Conservation (phyloP, 2,329 filamentous ascomycete genomes). For the Aspergillus alliaceus region DNA sequence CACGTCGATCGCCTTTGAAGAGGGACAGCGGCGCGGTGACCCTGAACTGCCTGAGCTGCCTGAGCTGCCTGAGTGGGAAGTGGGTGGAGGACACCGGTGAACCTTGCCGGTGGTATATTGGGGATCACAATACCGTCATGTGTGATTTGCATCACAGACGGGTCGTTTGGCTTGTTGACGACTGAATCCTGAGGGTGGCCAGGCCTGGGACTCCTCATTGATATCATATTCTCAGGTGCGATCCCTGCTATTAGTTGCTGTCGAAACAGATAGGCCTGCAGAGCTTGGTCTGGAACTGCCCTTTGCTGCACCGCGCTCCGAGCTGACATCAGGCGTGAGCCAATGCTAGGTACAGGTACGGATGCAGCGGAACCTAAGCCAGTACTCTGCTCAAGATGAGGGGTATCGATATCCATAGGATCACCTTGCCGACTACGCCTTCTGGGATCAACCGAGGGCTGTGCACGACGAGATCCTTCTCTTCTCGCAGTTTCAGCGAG, state of each 20-base stretch:
- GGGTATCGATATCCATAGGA: too few relatives aligned
- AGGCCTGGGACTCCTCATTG: slow-evolving; percentile 11
- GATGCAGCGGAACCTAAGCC: background rate
- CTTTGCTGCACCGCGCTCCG: background rate
- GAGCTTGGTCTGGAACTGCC: slow-evolving; percentile 1
- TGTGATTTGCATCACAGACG: slow-evolving; percentile 20
- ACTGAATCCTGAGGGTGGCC: background rate
- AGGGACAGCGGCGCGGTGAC: background rate
- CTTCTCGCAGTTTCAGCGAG: background rate
- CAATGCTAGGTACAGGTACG: background rate
- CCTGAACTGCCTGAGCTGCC: background rate
- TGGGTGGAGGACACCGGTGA: slow-evolving; percentile 17
- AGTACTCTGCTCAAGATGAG: background rate
- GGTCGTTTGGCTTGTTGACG: slow-evolving; percentile 1
- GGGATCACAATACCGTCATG: slow-evolving; percentile 19
- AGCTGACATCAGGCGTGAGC: background rate
- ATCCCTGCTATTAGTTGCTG: slow-evolving; percentile 32
- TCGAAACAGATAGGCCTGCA: slow-evolving; percentile 29
- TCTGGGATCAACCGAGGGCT: background rate
- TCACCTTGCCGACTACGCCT: background rate
- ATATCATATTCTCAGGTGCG: slow-evolving; percentile 19
- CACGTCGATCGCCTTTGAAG: background rate
- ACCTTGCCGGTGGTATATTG: slow-evolving; percentile 21
- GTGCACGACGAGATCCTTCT: background rate
- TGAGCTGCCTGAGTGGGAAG: slow-evolving; percentile 1